Evolutionary conservation across 306 rosid species (phyloP).

Genomic region (Castanea crenata): DNA sequence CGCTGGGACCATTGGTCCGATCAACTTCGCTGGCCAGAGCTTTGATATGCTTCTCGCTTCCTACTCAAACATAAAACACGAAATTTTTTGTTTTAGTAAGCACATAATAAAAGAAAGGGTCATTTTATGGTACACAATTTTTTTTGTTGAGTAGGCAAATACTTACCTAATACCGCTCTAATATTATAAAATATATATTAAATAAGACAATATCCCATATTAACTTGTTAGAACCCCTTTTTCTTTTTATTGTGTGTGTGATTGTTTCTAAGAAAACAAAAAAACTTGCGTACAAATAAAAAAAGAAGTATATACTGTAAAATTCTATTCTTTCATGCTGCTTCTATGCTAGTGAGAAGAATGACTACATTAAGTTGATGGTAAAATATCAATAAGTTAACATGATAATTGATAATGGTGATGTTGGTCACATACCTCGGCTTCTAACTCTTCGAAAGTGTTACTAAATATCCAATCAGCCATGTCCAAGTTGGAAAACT

Average conservation of each 20-base stretch:
- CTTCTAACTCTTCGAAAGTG: conserved; percentile 53
- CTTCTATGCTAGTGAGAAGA: background rate
- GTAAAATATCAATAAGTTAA: background rate
- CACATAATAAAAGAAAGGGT: too few relatives aligned
- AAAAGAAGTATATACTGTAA: too few relatives aligned
- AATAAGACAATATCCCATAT: too few relatives aligned
- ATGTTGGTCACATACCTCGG: conserved; percentile 26
- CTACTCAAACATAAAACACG: conserved; percentile 12
- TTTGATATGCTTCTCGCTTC: conserved; percentile 21
- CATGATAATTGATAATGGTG: background rate
- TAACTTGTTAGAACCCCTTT: too few relatives aligned
- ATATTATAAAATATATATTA: too few relatives aligned
- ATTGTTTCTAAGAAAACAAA: too few relatives aligned
- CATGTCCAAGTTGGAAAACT: conserved; percentile 41
- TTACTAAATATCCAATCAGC: conserved; percentile 59
- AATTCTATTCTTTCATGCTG: background rate
- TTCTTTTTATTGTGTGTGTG: too few relatives aligned
- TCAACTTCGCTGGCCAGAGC: conserved; percentile 39
- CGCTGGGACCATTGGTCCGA: conserved; percentile 58
- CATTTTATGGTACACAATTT: too few relatives aligned
- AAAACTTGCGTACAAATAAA: too few relatives aligned
- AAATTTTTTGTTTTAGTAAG: too few relatives aligned
- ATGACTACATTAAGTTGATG: background rate
- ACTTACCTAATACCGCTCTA: too few relatives aligned
- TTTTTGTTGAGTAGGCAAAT: too few relatives aligned